Base-by-base conservation (phyloP, 345 rosid genomes). In the Aethionema arabicum region DNA sequence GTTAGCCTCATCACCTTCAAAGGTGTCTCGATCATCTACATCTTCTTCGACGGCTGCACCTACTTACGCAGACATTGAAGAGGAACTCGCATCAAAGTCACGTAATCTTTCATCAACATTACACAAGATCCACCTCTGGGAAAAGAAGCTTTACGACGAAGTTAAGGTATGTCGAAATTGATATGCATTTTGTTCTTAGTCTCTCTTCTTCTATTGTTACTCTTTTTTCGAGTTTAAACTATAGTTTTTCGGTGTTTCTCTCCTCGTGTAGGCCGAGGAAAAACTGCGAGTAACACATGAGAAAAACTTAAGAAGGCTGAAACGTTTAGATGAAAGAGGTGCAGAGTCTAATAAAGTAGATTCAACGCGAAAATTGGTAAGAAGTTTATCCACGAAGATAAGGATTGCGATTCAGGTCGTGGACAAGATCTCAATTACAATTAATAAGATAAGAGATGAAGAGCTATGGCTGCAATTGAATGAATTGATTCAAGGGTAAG, bases 121-220 rank as follows among this genome's bases (percentile, higher is more conserved):
- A 75, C 96, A 77, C 36, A 93, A 93, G 81, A 77, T 93, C 29
- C 59, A 75, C 68, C 87, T 90, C 30, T 93, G 91, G 99, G 99
- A 90, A 84, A 90, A 85, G 85, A 93, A 93, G 68, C 84, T 90
- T 45, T 84, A 75, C 36, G 72, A 76, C 11, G 97, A 93, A 77
- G 99, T 93, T 27, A 93, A 93, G 95, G 99, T 90, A 80, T 53
- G 72, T 35, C 48, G 48, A 10, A 7, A 35, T 7, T 21, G 44
- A 42, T 60, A 10, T 67, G 32, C 21, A 31, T 29, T 42, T 12
- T 65, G 44, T 29, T 46, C 10, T 5, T 52, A 13, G 13, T 7
- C 27, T 32, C 53, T 50, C 33, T 31, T 53, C 14, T 53, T 61
- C 46, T 61, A 37, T 32, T 14, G 32, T 66, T 38, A 47, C 33